A percentile compares a stretch with the other conserved stretches of the same genome.
Evolutionary conservation across 352 stramenopile genomes (phyloP).

Genomic region (Blastocystis sp.): DNA sequence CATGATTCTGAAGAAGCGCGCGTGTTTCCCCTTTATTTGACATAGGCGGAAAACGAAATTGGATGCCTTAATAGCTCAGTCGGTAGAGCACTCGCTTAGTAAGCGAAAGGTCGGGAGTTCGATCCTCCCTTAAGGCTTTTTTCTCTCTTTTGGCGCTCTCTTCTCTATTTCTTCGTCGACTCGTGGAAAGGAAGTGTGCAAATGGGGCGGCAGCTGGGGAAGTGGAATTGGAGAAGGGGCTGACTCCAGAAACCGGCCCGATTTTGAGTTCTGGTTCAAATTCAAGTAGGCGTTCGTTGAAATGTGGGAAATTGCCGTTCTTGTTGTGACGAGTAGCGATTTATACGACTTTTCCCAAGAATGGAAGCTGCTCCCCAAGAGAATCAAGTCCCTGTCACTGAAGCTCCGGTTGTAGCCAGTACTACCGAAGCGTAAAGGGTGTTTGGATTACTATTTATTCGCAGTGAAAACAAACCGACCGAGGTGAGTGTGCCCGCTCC

Average conservation of each 20-base stretch:
- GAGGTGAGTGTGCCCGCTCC: neutral
- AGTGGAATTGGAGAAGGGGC: too few species aligned
- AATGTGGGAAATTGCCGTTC: neutral
- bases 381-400: neutral
- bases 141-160: neutral
- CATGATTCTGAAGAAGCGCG: neutral
- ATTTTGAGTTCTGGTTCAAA: neutral
- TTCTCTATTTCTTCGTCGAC: neutral
- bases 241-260: neutral
- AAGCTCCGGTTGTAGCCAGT: neutral
- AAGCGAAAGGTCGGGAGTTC: slow-evolving; percentile 66
- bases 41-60: too few species aligned
- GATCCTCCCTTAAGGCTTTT: slow-evolving; percentile 66
- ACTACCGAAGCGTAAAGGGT: neutral
- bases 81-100: slow-evolving; percentile 66
- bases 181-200: too few species aligned
- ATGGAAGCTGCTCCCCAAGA: neutral
- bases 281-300: neutral
- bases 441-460: neutral
- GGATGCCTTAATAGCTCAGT: slow-evolving; percentile 62
- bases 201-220: too few species aligned
- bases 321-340: neutral
- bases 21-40: neutral
- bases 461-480: neutral
- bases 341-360: neutral